phyloP scores from a whole-genome alignment of 164 flowering plant genomes.

The Echeveria elegans region DNA sequence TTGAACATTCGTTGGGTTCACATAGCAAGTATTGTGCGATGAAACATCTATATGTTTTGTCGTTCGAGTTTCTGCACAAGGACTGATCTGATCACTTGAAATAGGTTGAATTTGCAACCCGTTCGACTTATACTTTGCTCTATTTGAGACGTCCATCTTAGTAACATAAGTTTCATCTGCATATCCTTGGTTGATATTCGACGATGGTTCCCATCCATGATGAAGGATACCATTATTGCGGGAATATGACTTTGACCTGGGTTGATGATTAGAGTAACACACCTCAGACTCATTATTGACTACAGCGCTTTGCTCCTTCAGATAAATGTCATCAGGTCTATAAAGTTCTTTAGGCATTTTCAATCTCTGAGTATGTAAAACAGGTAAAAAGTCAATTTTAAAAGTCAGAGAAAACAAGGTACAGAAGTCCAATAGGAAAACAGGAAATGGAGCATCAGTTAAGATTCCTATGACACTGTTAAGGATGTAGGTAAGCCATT shows the following conservation, averaged over 20 bases:
- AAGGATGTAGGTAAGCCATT: not conserved
- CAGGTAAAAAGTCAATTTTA: not conserved
- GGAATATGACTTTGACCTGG: not conserved
- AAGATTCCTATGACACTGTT: not conserved
- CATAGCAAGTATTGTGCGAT: not conserved
- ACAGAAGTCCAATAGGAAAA: not conserved
- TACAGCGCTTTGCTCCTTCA: not conserved
- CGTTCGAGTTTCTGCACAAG: not conserved
- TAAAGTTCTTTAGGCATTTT: not conserved
- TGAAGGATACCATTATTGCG: not conserved
- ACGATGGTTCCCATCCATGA: slow-evolving; percentile 1
- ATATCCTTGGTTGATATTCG: not conserved
- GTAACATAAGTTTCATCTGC: not conserved
- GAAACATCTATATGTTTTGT: not conserved
- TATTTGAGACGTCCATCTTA: not conserved
- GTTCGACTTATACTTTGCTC: not conserved
- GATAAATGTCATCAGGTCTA: not conserved
- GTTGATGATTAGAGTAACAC: not conserved
- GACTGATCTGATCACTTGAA: not conserved
- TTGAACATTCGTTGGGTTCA: not conserved
- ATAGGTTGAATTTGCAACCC: not conserved
- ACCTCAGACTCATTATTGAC: not conserved
- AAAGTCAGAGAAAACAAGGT: not conserved
- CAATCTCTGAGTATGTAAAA: not conserved
- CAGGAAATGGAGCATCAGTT: not conserved